phyloP scores from a whole-genome alignment of 768 basidiomycete genomes.

The Pleurotus eryngii region DNA sequence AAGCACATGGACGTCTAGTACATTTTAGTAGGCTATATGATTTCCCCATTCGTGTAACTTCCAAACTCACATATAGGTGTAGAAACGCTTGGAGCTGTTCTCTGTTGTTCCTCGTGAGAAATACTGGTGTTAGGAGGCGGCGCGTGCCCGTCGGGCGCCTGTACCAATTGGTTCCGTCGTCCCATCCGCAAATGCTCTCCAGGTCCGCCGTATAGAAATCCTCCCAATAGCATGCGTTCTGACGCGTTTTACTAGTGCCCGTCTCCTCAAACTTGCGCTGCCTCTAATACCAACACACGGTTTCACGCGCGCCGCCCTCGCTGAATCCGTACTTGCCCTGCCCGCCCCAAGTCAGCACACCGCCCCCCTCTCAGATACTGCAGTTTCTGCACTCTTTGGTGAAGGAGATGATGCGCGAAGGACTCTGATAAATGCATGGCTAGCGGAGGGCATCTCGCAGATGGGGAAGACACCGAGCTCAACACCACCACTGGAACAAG shows the following conservation, averaged over 20 bases:
- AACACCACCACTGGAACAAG: not conserved
- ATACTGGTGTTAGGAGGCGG: too few relatives aligned
- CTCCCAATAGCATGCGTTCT: too few relatives aligned
- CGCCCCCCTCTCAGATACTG: slow-evolving; percentile 64
- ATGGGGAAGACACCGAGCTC: slow-evolving; percentile 34
- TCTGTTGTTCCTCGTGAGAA: too few relatives aligned
- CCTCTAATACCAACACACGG: slow-evolving; percentile 66
- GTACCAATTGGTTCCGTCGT: too few relatives aligned
- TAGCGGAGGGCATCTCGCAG: slow-evolving; percentile 55
- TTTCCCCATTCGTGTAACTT: too few relatives aligned
- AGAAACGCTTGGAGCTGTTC: too few relatives aligned
- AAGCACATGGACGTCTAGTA: too few relatives aligned
- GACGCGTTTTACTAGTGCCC: slow-evolving; percentile 1
- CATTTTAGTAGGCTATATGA: too few relatives aligned
- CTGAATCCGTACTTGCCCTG: slow-evolving; percentile 58
- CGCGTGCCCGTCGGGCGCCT: too few relatives aligned
- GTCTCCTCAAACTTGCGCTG: slow-evolving; percentile 57
- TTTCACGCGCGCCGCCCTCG: slow-evolving; percentile 70
- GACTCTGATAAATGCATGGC: slow-evolving; percentile 69
- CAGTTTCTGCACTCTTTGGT: slow-evolving; percentile 74
- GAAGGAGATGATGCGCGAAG: slow-evolving; percentile 60
- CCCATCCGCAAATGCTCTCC: not conserved
- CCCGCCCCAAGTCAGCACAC: slow-evolving; percentile 38
- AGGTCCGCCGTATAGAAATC: not conserved
- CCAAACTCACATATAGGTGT: too few relatives aligned